Percentiles rank a stretch among this genome's conserved stretches.
phyloP scores from a whole-genome alignment of 2,329 filamentous ascomycete genomes.

The Alternaria infectoria region DNA sequence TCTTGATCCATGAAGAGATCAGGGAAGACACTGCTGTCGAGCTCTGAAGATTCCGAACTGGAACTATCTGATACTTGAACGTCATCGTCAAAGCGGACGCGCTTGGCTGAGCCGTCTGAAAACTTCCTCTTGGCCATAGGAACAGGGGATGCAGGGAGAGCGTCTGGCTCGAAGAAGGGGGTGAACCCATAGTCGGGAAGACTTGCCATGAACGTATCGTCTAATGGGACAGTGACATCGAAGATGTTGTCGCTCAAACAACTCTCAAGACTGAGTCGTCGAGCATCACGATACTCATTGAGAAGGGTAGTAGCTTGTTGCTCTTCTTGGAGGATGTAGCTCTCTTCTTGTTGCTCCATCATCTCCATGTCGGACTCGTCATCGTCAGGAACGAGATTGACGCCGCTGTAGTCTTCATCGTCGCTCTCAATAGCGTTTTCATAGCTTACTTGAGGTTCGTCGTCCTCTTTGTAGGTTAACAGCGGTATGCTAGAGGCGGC shows the following conservation, averaged over 20 bases:
- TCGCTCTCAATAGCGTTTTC: constrained; percentile 49
- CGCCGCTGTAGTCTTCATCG: constrained; percentile 68
- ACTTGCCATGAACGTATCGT: constrained; percentile 31
- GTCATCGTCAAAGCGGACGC: constrained; percentile 74
- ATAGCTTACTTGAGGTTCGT: constrained; percentile 23
- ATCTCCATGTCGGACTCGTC: constrained; percentile 81
- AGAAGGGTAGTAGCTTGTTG: constrained; percentile 38
- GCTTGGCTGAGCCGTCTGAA: constrained; percentile 57
- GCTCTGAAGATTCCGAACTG: constrained; percentile 55
- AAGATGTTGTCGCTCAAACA: constrained; percentile 43
- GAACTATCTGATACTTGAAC: constrained; percentile 68
- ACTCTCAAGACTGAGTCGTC: constrained; percentile 44
- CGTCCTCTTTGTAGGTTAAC: constrained; percentile 43
- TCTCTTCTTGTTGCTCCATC: constrained; percentile 79
- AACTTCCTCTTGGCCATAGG: constrained; percentile 42
- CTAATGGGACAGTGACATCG: constrained; percentile 36
- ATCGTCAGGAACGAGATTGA: constrained; percentile 77
- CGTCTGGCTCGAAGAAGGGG: constrained; percentile 50
- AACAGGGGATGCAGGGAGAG: constrained; percentile 50
- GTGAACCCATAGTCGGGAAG: constrained; percentile 43
- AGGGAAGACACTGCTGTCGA: constrained; percentile 72
- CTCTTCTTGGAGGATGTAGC: constrained; percentile 65
- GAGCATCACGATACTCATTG: constrained; percentile 42
- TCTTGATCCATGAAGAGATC: constrained; percentile 81
- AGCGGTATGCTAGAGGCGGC: constrained; percentile 41